These are phyloP conservation scores for Tulasnella sp. DNA, from an alignment of 768 basidiomycete genomes.

Conservation along the genomic window DNA sequence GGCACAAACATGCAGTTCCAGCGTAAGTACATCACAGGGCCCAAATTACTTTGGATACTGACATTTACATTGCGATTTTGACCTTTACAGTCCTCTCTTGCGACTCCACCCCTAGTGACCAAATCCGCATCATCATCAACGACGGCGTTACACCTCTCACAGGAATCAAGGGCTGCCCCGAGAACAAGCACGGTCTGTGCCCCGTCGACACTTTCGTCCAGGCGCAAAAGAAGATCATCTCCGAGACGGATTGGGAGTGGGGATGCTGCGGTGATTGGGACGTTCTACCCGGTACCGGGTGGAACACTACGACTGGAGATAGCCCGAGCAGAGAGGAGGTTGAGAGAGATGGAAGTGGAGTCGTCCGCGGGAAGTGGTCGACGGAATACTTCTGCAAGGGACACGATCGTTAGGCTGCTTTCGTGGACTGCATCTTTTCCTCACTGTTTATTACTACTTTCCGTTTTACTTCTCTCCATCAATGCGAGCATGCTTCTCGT, in stretches of 20 bases:
- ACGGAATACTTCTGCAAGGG: background rate
- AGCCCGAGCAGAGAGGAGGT: conserved; percentile 39
- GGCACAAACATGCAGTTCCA: conserved; percentile 62
- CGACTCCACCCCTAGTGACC: conserved; percentile 33
- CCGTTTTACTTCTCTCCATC: background rate
- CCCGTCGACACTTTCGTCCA: conserved; percentile 36
- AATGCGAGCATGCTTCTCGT: background rate
- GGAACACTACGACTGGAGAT: conserved; percentile 72
- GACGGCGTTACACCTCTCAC: conserved; percentile 39
- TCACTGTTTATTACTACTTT: background rate
- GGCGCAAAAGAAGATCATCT: conserved; percentile 34
- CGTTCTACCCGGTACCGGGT: conserved; percentile 58
- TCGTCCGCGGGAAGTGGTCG: background rate
- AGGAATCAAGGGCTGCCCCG: conserved; percentile 36
- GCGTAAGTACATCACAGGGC: conserved; percentile 43
- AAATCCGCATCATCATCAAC: conserved; percentile 38
- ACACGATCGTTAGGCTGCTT: background rate
- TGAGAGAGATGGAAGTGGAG: background rate
- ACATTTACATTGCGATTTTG: too few relatives aligned
- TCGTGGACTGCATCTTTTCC: background rate
- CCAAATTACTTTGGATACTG: too few relatives aligned
- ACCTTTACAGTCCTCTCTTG: conserved; percentile 32
- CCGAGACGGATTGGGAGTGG: conserved; percentile 39
- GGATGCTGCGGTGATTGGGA: conserved; percentile 60
- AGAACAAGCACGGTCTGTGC: conserved; percentile 38